These are phyloP conservation scores for Botryotinia calthae DNA, from an alignment of 2,329 filamentous ascomycete species.

Conservation along the genomic window DNA sequence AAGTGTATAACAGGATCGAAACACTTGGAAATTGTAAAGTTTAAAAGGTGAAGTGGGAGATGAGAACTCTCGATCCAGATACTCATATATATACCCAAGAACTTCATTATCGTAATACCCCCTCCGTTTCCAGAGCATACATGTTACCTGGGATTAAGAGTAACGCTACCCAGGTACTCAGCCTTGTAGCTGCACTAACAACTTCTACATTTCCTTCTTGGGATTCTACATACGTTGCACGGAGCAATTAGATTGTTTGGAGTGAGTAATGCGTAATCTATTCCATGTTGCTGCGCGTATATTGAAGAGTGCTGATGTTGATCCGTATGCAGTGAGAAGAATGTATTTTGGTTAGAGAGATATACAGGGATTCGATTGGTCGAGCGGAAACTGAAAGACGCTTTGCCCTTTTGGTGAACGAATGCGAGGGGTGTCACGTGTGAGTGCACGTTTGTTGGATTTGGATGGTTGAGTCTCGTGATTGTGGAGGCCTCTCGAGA, in stretches of 20 bases:
- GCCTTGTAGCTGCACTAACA: not conserved
- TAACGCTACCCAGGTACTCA: not conserved
- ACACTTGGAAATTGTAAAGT: not conserved
- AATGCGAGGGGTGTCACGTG: not conserved
- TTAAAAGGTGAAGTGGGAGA: not conserved
- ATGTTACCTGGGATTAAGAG: not conserved
- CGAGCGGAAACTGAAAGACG: not conserved
- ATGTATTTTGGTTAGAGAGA: too few relatives aligned
- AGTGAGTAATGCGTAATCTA: too few relatives aligned
- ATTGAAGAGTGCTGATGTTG: too few relatives aligned
- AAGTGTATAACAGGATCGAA: not conserved
- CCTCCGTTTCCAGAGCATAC: not conserved
- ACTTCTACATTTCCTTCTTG: not conserved
- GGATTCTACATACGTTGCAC: not conserved
- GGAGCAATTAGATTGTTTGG: too few relatives aligned
- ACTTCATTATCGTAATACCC: not conserved
- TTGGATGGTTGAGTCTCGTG: not conserved
- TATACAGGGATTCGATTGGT: not conserved
- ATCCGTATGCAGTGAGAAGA: not conserved
- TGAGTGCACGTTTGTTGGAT: not conserved
- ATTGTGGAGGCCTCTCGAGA: too few relatives aligned
- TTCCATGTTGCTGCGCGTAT: too few relatives aligned
- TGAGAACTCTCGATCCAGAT: not conserved
- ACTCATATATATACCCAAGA: not conserved
- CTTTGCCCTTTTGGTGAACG: not conserved